A percentile compares a stretch with the other conserved stretches of the same genome.
phyloP scores from a whole-genome alignment of 106 monocot genomes.

The Ottelia alismoides region DNA sequence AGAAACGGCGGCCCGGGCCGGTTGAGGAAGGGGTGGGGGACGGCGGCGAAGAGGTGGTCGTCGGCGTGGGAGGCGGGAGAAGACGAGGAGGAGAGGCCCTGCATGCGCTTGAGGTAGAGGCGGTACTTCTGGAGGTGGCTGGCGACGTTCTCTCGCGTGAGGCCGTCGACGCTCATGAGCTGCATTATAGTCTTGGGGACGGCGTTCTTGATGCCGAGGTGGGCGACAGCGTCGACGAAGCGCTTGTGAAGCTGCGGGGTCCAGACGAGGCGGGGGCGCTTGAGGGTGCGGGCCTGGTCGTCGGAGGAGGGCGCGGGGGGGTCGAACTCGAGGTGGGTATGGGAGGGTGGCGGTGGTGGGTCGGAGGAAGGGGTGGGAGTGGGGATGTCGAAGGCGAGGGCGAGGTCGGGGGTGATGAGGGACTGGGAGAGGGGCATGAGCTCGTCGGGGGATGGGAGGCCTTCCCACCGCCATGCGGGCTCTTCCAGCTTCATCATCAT shows the following conservation, averaged over 20 bases:
- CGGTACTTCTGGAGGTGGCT: too few relatives aligned
- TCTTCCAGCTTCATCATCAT: slow-evolving; percentile 39
- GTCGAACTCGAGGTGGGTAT: background rate
- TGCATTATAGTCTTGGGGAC: too few relatives aligned
- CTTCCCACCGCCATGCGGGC: slow-evolving; percentile 61
- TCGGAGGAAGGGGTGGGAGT: too few relatives aligned
- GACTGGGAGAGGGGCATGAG: slow-evolving; percentile 59
- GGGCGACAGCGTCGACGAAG: slow-evolving; percentile 58
- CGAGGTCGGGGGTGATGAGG: slow-evolving; percentile 68
- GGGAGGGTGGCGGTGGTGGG: background rate
- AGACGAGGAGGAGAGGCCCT: too few relatives aligned
- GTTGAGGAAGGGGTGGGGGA: slow-evolving; percentile 4
- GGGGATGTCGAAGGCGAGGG: slow-evolving; percentile 67
- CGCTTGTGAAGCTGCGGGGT: too few relatives aligned
- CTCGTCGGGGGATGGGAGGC: slow-evolving; percentile 56
- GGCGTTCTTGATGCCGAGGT: too few relatives aligned
- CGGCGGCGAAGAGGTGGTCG: slow-evolving; percentile 4
- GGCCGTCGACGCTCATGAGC: too few relatives aligned
- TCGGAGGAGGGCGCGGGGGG: slow-evolving; percentile 7
- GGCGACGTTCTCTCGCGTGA: too few relatives aligned
- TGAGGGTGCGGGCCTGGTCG: slow-evolving; percentile 41
- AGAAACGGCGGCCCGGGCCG: background rate
- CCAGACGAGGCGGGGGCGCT: slow-evolving; percentile 71
- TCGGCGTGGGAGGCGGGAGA: slow-evolving; percentile 20
- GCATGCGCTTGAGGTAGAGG: too few relatives aligned